These are phyloP conservation scores for Sanghuangporus sanghuang DNA, from an alignment of 1,284 basidiomycete genomes.

Conservation along the genomic window DNA sequence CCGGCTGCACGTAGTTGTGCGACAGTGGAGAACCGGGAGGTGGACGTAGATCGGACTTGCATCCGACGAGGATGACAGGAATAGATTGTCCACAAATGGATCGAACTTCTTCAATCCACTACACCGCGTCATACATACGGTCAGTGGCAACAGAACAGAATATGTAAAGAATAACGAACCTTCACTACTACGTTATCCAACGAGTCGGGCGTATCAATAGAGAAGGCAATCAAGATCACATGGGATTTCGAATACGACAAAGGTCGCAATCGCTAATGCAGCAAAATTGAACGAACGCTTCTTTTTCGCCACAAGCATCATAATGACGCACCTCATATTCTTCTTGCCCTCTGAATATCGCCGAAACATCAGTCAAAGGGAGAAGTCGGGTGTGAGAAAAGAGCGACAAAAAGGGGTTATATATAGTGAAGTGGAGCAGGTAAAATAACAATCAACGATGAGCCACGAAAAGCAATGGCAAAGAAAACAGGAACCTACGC, in stretches of 20 bases:
- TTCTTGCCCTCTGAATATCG: slow-evolving; percentile 73
- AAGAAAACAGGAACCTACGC: slow-evolving; percentile 59
- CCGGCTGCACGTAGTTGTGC: slow-evolving; percentile 59
- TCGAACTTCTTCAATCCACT: slow-evolving; percentile 98
- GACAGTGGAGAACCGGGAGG: slow-evolving; percentile 36
- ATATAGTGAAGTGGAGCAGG: background rate
- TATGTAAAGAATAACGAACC: slow-evolving; percentile 39
- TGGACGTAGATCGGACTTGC: slow-evolving; percentile 81
- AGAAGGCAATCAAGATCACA: slow-evolving; percentile 96
- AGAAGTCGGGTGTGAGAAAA: background rate
- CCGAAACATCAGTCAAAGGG: slow-evolving; percentile 19
- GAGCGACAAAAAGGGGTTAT: slow-evolving; percentile 3
- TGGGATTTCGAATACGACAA: slow-evolving; percentile 98
- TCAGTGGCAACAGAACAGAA: background rate
- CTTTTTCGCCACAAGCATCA: slow-evolving; percentile 11
- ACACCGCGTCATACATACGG: slow-evolving; percentile 6
- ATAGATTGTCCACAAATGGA: slow-evolving; percentile 83
- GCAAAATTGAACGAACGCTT: background rate
- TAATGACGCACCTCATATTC: slow-evolving; percentile 74
- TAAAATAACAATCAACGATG: background rate
- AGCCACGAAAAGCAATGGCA: slow-evolving; percentile 16
- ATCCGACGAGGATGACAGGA: slow-evolving; percentile 82
- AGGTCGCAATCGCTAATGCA: slow-evolving; percentile 74
- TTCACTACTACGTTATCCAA: slow-evolving; percentile 94
- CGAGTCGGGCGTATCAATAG: slow-evolving; percentile 95